These are phyloP conservation scores for Aspergillus versicolor DNA, from an alignment of 2,329 filamentous ascomycete species.

Conservation along the genomic window DNA sequence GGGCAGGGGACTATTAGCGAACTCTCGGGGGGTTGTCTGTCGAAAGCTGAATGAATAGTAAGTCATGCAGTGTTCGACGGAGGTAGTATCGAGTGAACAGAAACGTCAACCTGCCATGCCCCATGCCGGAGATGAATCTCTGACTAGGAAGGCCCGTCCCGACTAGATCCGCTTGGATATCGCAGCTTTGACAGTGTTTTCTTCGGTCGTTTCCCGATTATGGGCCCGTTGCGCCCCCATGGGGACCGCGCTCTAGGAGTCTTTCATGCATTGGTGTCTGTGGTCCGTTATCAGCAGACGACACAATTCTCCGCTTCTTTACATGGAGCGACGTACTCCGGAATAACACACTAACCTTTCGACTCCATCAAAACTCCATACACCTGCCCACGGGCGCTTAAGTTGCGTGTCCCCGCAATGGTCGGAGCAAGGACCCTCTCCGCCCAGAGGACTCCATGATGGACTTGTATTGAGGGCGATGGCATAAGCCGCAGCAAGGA, in stretches of 20 bases:
- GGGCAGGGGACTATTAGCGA: not conserved
- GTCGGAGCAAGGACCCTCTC: not conserved
- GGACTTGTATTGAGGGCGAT: not conserved
- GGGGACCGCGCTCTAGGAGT: not conserved
- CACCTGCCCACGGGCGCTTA: not conserved
- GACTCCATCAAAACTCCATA: not conserved
- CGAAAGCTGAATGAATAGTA: not conserved
- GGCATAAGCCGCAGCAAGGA: not conserved
- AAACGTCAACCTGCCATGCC: not conserved
- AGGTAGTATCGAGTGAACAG: not conserved
- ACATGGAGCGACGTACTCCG: not conserved
- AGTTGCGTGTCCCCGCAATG: not conserved
- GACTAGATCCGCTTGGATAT: not conserved
- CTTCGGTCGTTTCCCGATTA: not conserved
- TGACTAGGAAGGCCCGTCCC: conserved; percentile 1
- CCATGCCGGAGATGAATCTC: not conserved
- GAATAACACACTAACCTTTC: not conserved
- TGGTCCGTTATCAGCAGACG: not conserved
- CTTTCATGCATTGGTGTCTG: not conserved
- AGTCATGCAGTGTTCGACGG: not conserved
- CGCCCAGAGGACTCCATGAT: not conserved
- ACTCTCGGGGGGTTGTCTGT: not conserved
- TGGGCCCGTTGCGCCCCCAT: conserved; percentile 3
- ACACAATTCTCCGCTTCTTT: conserved; percentile 3
- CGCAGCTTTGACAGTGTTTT: not conserved